Percentiles rank a stretch among this genome's conserved stretches.
Conservation (phyloP, 2,329 filamentous ascomycete species). For the Fusarium mangiferae region DNA sequence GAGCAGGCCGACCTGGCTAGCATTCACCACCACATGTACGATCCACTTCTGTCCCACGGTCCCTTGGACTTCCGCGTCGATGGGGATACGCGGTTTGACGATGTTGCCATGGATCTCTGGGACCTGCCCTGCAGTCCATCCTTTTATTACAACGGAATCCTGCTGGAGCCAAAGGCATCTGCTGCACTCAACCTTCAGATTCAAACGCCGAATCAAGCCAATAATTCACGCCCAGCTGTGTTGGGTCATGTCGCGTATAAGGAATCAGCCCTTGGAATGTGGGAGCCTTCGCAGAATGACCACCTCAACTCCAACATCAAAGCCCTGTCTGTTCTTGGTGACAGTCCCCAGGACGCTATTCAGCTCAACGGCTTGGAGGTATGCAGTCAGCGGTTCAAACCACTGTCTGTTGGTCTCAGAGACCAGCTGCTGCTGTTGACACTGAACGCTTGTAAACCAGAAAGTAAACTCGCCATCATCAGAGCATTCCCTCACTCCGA, state of each 20-base stretch:
- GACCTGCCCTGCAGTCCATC: not conserved
- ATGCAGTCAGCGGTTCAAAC: not conserved
- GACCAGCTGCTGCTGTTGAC: not conserved
- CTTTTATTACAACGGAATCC: not conserved
- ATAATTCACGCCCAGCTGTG: not conserved
- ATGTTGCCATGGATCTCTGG: not conserved
- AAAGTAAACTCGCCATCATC: not conserved
- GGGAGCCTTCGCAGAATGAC: not conserved
- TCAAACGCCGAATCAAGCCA: not conserved
- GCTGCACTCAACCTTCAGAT: rapidly evolving
- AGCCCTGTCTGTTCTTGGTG: not conserved
- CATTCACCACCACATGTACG: not conserved
- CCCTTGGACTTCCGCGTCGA: not conserved
- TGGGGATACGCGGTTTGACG: not conserved
- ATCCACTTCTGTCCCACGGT: not conserved
- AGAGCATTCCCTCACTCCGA: not conserved
- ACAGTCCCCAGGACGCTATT: not conserved
- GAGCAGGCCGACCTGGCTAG: not conserved
- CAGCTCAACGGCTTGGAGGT: not conserved
- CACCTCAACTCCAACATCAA: not conserved
- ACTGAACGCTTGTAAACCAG: not conserved
- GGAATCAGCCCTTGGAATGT: not conserved
- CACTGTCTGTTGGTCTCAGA: not conserved
- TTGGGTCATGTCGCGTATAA: not conserved
- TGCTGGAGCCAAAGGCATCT: not conserved